Base-by-base conservation (phyloP, 345 rosid genomes). In the Zanthoxylum bungeanum region DNA sequence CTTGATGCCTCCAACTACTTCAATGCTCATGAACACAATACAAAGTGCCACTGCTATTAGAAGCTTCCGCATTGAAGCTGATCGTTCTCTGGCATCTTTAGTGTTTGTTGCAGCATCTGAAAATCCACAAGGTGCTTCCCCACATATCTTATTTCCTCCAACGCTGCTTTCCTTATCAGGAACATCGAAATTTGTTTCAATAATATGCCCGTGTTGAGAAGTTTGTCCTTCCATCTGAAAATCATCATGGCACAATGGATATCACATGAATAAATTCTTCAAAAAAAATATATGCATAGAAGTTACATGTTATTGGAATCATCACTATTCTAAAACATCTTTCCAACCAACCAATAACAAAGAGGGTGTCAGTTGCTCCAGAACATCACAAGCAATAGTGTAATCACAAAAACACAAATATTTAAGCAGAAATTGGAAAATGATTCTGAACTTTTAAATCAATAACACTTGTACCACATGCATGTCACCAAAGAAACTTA, bases 51-150 rank as follows among this genome's bases (percentile, higher is more conserved):
- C 90, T 0, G 85, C 89, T 19, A 82, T 82, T 16, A 83, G 68
- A 56, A 89, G 97, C 82, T 91, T 87, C 5, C 84, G 64, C 85
- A 85, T 86, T 42, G 93, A 85, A 44, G 84, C 81, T 47, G 81
- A 75, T 33, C 91, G 85, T 72, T 91, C 94, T 28, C 67, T 61
- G 33, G 91, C 88, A 75, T 89, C 97, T 28, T 81, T 80, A 0
- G 88, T 84, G 72, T 73, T 81, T 44, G 80, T 73, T 44, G 73
- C 72, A 34, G 81, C 44, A 50, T 86, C 92, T 30, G 92, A 82
- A 72, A 91, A 86, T 28, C 92, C 97, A 79, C 97, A 85, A 16
- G 89, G 80, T 33, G 91, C 91, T 73, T 77, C 94, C 51, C 80
- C 84, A 42, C 94, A 91, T 27, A 81, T 74, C 86, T 82, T 89